Conservation (phyloP, 257 asterid species). For the Fraxinus excelsior region DNA sequence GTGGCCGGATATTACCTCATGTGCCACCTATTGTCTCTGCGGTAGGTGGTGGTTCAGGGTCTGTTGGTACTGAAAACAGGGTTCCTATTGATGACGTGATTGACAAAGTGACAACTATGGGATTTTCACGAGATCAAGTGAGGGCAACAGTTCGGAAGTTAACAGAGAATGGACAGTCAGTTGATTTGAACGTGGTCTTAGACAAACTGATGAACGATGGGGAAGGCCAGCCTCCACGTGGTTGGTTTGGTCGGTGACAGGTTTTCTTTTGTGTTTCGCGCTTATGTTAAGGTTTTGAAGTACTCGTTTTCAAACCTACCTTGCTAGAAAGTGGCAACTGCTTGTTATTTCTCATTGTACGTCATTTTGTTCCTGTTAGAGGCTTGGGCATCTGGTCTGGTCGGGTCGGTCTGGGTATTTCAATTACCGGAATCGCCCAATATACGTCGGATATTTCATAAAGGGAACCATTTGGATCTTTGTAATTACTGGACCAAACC, state of each 20-base stretch:
- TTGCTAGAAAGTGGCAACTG: no score
- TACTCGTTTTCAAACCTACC: neutral
- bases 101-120: slow-evolving; percentile 87
- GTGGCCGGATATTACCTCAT: slow-evolving; percentile 84
- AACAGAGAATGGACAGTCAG: slow-evolving; percentile 87
- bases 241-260: slow-evolving; percentile 70
- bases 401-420: no score
- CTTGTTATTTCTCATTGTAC: no score
- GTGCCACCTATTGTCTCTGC: slow-evolving; percentile 76
- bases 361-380: no score
- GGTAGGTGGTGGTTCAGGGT: slow-evolving; percentile 53
- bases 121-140: slow-evolving; percentile 86
- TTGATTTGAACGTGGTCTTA: slow-evolving; percentile 84
- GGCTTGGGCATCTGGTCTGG: no score
- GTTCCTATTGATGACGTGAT: slow-evolving; percentile 90
- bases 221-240: slow-evolving; percentile 65
- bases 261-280: neutral
- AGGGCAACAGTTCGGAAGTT: slow-evolving; percentile 79
- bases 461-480: no score
- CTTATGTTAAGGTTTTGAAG: no score
- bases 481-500: no score
- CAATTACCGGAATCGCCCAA: no score
- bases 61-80: slow-evolving; percentile 62
- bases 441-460: no score
- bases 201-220: slow-evolving; percentile 95